phyloP scores from a whole-genome alignment of 2,329 filamentous ascomycete genomes.

The Penicillium sp. region DNA sequence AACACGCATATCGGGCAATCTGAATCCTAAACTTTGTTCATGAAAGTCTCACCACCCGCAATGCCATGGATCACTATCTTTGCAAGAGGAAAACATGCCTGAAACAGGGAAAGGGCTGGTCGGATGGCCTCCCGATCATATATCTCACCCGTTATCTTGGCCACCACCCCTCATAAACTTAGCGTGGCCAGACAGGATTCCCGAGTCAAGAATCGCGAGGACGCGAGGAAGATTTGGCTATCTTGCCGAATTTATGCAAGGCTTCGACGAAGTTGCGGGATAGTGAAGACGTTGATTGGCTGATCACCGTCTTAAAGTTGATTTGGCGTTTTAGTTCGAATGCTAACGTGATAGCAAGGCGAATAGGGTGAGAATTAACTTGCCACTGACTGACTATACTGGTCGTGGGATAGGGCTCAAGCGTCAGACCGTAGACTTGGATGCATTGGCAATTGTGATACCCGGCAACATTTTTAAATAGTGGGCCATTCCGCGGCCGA shows the following conservation, averaged over 20 bases:
- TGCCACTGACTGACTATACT: not conserved
- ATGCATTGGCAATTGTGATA: not conserved
- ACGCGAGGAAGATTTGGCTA: not conserved
- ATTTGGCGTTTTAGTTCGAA: not conserved
- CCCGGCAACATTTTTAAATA: not conserved
- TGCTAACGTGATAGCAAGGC: slow-evolving; percentile 60
- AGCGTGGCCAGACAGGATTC: not conserved
- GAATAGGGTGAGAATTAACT: slow-evolving; percentile 45
- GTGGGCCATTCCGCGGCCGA: not conserved
- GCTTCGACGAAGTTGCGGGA: not conserved
- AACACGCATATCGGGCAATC: not conserved
- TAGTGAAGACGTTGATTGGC: not conserved
- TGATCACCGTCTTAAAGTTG: not conserved
- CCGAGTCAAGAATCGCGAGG: not conserved
- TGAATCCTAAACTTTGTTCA: not conserved
- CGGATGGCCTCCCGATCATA: not conserved
- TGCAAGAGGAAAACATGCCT: not conserved
- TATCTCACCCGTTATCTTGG: not conserved
- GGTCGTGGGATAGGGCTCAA: not conserved
- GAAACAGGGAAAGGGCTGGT: not conserved
- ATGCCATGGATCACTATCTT: not conserved
- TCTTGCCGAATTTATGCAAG: not conserved
- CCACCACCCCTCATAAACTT: not conserved
- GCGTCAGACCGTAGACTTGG: not conserved
- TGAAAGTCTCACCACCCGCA: not conserved